Evolutionary conservation across 2,329 filamentous ascomycete genomes (phyloP), one percentile per base, ranked within the genome.

Genomic region (Colletotrichum karsti): DNA sequence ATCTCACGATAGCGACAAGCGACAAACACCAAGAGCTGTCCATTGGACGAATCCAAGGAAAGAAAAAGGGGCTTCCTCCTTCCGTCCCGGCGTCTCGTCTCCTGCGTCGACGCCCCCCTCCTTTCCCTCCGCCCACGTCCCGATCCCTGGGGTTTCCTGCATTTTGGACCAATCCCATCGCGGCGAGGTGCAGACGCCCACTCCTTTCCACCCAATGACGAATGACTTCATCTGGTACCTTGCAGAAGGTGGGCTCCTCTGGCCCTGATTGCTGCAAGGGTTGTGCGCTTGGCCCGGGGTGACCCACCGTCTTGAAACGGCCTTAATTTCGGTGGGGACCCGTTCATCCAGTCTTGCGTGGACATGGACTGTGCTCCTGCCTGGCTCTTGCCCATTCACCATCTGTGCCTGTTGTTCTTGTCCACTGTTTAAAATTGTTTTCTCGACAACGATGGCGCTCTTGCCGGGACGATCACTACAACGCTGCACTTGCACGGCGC

Each of bases 191-290:
- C 44, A 63, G 44, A 39, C 22, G 33, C 22, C 37, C n/a, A 15
- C 9, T 10, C 22, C 4, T 18, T 5, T 42, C 42, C 20, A 42
- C 39, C 22, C 18, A 53, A 53, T 53, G 30, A 53, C 30, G 44
- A 57, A 62, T 62, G 26, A 65, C 50, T 37, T 56, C 54, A 70
- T 59, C 68, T 53, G 67, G 69, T 71, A 61, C 69, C 69, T 71
- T 71, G 69, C 69, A 71, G 68, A 30, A 46, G 15, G 62, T 56
- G 58, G 57, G 20, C 20, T 26, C 22, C 18, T 39, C 18, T 41
- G 48, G 50, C 66, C 41, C 54, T 70, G 67, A 71, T 71, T 70
- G 69, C 69, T 70, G 67, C 63, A 70, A 67, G 69, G 67, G 53
- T 61, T n/a, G 58, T 48, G 54, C 67, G 46, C 58, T 64, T 69